Base-by-base conservation (phyloP, 306 rosid genomes). In the Betula pendula region DNA sequence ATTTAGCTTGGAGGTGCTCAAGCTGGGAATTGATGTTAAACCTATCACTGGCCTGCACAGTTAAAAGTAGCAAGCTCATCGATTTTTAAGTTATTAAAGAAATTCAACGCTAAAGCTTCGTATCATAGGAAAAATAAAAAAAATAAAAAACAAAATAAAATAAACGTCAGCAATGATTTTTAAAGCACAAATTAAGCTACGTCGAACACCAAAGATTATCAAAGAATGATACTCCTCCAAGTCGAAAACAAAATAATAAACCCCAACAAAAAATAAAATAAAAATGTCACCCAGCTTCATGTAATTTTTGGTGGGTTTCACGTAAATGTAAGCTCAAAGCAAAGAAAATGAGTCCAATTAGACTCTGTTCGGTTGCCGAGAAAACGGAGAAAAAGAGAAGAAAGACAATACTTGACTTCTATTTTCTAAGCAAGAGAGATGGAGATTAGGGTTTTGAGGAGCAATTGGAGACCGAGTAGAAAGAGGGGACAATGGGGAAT, bases 21-120 rank as follows among this genome's bases (percentile, higher is more conserved):
- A 95, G 97, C 79, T 90, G 97, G 67, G 98, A 95, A 79, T 95
- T 95, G 90, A 95, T 92, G 83, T 95, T 95, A 80, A 92, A 92
- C 88, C 98, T 88, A 51, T 95, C 97, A 73, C 97, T 95, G 75
- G 98, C 98, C 97, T 92, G 86, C 77, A 78, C 11, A 51, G 25
- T 58, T 14, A 51, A 71, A 29, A 45, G 24, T 35, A 51, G 12
- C 48, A 56, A 56, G 9, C 7, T 31, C 14, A 20, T 72, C 76
- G 68, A 38, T 58, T 71, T 29, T 77, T 15, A 43, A 56, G 8
- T 49, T 31, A 45, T 8, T 12, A 1, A 47, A 15, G 17, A 12
- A 69, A 69, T 42, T 13, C 63, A 56, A 47, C 48, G 25, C 8
- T 62, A 29, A 59, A 27, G 35, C 14, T 27, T 38, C 42, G 42